Evolutionary conservation across 2,329 filamentous ascomycete species (phyloP), one percentile per base, ranked within the genome.

Genomic region (Fusarium sp.): DNA sequence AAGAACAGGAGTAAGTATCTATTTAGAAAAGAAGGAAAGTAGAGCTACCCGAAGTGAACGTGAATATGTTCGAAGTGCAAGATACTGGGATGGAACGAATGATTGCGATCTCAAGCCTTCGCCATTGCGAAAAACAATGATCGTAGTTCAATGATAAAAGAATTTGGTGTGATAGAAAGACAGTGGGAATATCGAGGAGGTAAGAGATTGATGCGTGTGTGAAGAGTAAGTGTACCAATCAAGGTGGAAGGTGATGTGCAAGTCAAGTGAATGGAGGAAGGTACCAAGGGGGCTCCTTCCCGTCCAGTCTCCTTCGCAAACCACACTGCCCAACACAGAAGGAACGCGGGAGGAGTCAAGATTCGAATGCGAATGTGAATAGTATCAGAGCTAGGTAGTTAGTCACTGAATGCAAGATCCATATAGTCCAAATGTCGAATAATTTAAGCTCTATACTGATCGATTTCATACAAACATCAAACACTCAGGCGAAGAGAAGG

Each of bases 11-110:
- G 58, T 25, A 28, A 39, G 61, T 23, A 30, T 46, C 62, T 39
- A 25, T 49, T 58, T 56, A 51, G 55, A 59, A 65, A 62, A 54
- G 52, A 62, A 48, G 41, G 44, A 60, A 42, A 62, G 59, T 39
- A 30, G 56, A 21, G 25, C 34, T 37, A 45, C 43, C 14, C 42
- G 26, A 43, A 41, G 54, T 45, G 45, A 28, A 61, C 23, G 46
- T 46, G 57, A 43, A 43, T 41, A 52, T 57, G 58, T 42, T 41
- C 50, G 46, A 48, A 49, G 62, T 41, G 55, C 31, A 46, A 42
- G 31, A 58, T 57, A 71, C 56, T 39, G 45, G 37, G 41, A 41
- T 45, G 60, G 62, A 65, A 61, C 56, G 65, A 70, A 58, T 58
- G 65, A 58, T 42, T 49, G 60, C 44, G 42, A 23, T 56, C 55